These are phyloP conservation scores for Lophium mytilinum DNA, from an alignment of 495 filamentous ascomycete genomes.

Conservation along the genomic window DNA sequence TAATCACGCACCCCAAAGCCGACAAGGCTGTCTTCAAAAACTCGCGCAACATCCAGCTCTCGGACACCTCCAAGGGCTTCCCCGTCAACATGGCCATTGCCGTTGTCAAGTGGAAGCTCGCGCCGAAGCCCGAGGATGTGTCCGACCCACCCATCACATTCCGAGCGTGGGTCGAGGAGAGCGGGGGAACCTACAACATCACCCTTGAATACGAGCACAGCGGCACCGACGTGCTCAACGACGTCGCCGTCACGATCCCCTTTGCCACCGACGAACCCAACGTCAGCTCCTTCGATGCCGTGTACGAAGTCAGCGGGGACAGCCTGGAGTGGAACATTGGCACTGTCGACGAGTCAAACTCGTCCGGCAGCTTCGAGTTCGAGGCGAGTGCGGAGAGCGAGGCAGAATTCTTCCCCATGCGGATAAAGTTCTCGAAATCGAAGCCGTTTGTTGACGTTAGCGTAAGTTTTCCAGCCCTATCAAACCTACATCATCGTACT, in stretches of 20 bases:
- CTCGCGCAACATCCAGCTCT: constrained; percentile 72
- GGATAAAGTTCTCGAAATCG: constrained; percentile 77
- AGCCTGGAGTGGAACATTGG: constrained; percentile 90
- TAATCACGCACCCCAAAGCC: constrained; percentile 90
- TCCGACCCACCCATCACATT: constrained; percentile 79
- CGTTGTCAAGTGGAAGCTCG: constrained; percentile 79
- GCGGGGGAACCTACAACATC: constrained; percentile 67
- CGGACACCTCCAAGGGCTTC: constrained; percentile 76
- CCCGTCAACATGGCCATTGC: constrained; percentile 84
- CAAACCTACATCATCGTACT: constrained; percentile 9
- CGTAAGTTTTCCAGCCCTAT: constrained; percentile 48
- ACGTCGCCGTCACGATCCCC: constrained; percentile 81
- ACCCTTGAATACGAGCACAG: constrained; percentile 93
- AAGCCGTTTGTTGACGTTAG: constrained; percentile 84
- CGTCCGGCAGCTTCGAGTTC: constrained; percentile 84
- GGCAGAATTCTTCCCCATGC: constrained; percentile 95
- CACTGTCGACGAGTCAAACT: constrained; percentile 67
- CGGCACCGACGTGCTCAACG: constrained; percentile 63
- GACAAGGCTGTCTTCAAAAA: constrained; percentile 76
- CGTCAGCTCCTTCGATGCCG: constrained; percentile 86
- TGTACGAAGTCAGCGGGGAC: constrained; percentile 90
- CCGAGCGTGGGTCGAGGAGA: constrained; percentile 86
- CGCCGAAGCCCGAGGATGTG: constrained; percentile 62
- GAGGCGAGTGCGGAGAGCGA: constrained; percentile 79
- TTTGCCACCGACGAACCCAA: constrained; percentile 73